Base-by-base conservation (phyloP, 129 eudicot species). In the Flaveria brownii region DNA sequence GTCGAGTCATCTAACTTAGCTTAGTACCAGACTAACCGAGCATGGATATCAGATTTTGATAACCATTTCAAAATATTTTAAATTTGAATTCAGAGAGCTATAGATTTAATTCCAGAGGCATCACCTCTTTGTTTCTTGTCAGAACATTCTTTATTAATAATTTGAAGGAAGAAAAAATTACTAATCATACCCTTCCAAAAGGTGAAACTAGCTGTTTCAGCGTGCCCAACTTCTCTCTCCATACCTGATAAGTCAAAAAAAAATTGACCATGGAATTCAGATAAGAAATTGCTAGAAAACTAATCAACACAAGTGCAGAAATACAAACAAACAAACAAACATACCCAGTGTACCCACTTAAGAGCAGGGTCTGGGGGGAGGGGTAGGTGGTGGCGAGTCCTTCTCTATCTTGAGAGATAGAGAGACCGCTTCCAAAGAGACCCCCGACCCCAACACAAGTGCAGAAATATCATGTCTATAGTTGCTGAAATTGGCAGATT, bases 161-260 rank as follows among this genome's bases (percentile, higher is more conserved):
- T 1, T 10, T 17, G 14, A 10, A 68, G 13, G 55, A 43, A 45
- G 13, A 68, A 33, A 1, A 36, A 36, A n/a, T 2, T 41, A 22
- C 55, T n/a, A 15, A 39, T 23, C 59, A 46, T 70, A 70, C 74
- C 60, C 25, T 70, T 47, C 61, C 74, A 25, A 70, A 49, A 12
- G 61, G 74, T 47, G 74, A 70, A 47, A 70, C 23, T 47, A 70
- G 7, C 42, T 70, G 60, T 5, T 47, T 61, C 23, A 70, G 74
- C n/a, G 1, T 60, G 5, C 39, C 20, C 56, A 70, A 5, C 3
- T 6, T 56, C 36, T 73, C 4, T 13, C 6, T 39, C 33, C 20
- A 7, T 22, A 13, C 77, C 33, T 41, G 41, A 5, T 15, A 71
- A 51, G 76, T 33, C 70, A 16, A 33, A 28, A 62, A 62, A 13